These are phyloP conservation scores for Jatropha curcas DNA, from an alignment of 345 rosid species.

Conservation along the genomic window DNA sequence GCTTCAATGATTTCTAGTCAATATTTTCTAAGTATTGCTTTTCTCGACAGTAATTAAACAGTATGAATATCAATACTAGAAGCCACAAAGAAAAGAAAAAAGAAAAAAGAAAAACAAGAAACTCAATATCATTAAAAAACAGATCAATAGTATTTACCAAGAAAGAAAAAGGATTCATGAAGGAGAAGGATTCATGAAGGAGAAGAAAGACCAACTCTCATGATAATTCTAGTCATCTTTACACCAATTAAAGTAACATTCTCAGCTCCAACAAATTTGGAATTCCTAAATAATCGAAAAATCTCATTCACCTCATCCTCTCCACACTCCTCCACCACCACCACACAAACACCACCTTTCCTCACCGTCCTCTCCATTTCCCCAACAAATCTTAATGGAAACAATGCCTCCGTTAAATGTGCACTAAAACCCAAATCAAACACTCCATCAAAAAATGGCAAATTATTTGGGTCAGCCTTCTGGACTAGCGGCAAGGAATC, in stretches of 20 bases:
- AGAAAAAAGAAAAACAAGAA: background rate
- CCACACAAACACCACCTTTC: slow-evolving; percentile 54
- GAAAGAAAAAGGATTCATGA: slow-evolving; percentile 5
- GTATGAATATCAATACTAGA: background rate
- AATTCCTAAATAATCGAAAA: slow-evolving; percentile 48
- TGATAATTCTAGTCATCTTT: slow-evolving; percentile 53
- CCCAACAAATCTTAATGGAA: slow-evolving; percentile 51
- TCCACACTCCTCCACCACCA: slow-evolving; percentile 57
- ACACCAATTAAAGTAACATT: slow-evolving; percentile 56
- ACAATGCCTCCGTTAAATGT: slow-evolving; percentile 65
- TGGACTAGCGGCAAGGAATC: slow-evolving; percentile 72
- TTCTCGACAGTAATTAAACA: no score
- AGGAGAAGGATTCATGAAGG: slow-evolving; percentile 31
- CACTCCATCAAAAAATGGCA: slow-evolving; percentile 71
- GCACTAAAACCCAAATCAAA: slow-evolving; percentile 72
- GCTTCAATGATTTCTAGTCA: no score
- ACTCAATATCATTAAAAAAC: slow-evolving; percentile 2
- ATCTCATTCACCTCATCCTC: slow-evolving; percentile 44
- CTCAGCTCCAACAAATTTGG: slow-evolving; percentile 43
- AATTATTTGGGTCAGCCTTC: slow-evolving; percentile 74
- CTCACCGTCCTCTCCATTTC: slow-evolving; percentile 94
- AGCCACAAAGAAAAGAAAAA: background rate
- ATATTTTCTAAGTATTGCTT: no score
- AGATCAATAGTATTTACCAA: background rate
- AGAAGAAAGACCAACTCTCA: slow-evolving; percentile 41